phyloP scores from a whole-genome alignment of 176 grass and related monocot genomes.

The Pontederia crassipes region DNA sequence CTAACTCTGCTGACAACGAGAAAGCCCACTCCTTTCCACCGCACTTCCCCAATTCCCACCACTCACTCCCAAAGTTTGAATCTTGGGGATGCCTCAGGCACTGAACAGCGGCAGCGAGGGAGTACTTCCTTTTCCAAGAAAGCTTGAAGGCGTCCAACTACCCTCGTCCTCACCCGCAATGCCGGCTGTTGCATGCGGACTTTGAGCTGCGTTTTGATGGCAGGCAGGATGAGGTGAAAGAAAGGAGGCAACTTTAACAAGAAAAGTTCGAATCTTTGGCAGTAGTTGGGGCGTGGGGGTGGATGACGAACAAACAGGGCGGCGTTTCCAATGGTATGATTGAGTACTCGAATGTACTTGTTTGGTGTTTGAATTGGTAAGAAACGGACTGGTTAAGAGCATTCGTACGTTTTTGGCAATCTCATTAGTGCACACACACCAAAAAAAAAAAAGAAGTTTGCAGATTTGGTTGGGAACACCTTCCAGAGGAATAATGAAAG shows the following conservation, averaged over 20 bases:
- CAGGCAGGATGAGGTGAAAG: background rate
- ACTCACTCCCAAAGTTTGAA: background rate
- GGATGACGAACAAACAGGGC: background rate
- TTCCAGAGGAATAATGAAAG: too few species aligned
- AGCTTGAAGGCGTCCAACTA: slow-evolving; percentile 7
- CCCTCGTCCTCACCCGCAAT: slow-evolving; percentile 1
- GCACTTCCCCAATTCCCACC: background rate
- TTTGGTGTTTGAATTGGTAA: slow-evolving; percentile 5
- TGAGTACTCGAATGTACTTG: background rate
- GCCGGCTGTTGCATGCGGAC: background rate
- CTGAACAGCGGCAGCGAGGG: background rate
- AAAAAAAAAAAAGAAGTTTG: too few species aligned
- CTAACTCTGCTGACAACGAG: background rate
- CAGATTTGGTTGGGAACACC: too few species aligned
- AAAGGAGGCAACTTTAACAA: background rate
- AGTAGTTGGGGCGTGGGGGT: background rate
- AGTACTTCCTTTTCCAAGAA: background rate
- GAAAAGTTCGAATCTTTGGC: background rate
- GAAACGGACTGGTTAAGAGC: background rate
- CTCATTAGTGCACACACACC: background rate
- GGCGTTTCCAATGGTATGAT: background rate
- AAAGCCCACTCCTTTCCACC: slow-evolving; percentile 1
- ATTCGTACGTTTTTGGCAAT: background rate
- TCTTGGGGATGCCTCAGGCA: background rate
- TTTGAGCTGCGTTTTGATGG: background rate